Conservation (phyloP, 1,139 yeast species). For the Candida pseudoviswanathii region DNA sequence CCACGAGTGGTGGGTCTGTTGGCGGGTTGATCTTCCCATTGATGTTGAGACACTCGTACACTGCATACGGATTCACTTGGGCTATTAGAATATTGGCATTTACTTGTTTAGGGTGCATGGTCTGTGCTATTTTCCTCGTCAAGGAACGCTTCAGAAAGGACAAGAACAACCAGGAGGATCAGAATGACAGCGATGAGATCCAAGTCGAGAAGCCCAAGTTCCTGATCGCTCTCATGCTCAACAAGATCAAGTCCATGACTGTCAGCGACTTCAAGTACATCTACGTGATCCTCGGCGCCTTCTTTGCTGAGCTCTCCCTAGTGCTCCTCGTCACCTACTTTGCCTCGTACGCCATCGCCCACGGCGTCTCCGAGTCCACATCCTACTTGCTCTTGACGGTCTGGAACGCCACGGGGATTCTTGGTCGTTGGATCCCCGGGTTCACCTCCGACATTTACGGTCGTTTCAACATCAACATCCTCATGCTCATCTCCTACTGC, state of each 20-base stretch:
- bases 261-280: slow-evolving; percentile 22
- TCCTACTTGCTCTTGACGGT: slow-evolving; percentile 41
- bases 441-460: slow-evolving; percentile 40
- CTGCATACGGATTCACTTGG: slow-evolving; percentile 60
- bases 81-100: slow-evolving; percentile 60
- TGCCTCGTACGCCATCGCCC: slow-evolving; percentile 46
- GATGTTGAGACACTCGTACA: slow-evolving; percentile 54
- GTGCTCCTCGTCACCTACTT: slow-evolving; percentile 49
- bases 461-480: slow-evolving; percentile 40
- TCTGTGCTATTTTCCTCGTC: slow-evolving; percentile 41
- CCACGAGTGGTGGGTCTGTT: slow-evolving; percentile 64
- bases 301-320: slow-evolving; percentile 59
- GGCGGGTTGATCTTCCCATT: slow-evolving; percentile 67
- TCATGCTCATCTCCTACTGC: slow-evolving; percentile 34
- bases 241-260: slow-evolving; percentile 10
- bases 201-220: slow-evolving; percentile 9
- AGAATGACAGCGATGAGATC: slow-evolving; percentile 2
- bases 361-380: slow-evolving; percentile 38
- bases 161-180: slow-evolving; percentile 1
- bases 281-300: slow-evolving; percentile 36
- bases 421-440: slow-evolving; percentile 44
- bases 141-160: slow-evolving; percentile 45
- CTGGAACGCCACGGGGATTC: slow-evolving; percentile 42
- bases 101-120: slow-evolving; percentile 44
- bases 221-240: slow-evolving; percentile 1